Percentiles rank a stretch among this genome's conserved stretches.
Conservation (phyloP, 1,284 basidiomycete species). For the Cutaneotrichosporon dermatis region DNA sequence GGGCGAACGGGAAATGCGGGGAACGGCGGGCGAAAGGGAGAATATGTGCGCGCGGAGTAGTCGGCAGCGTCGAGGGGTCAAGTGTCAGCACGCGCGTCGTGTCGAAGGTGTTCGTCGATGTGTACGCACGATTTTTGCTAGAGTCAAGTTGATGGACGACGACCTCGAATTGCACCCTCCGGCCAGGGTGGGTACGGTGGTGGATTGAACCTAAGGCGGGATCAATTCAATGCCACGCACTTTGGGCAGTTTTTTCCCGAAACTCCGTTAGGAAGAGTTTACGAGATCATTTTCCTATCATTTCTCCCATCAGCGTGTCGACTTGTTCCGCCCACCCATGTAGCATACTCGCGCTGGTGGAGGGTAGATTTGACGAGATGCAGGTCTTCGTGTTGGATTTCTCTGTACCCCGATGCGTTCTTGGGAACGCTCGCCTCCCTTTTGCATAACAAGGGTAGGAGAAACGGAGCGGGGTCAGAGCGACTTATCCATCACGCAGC, state of each 20-base stretch:
- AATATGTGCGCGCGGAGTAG: not conserved
- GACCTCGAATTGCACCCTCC: not conserved
- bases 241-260: not conserved
- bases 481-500: constrained; percentile 1
- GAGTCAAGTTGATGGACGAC: constrained; percentile 1
- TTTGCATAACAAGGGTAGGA: constrained; percentile 10
- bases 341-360: too few relatives aligned
- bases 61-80: not conserved
- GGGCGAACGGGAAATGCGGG: constrained; percentile 1
- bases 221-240: not conserved
- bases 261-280: not conserved
- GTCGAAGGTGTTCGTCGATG: not conserved
- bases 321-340: too few relatives aligned
- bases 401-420: constrained; percentile 19
- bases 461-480: constrained; percentile 24
- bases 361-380: too few relatives aligned
- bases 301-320: not conserved
- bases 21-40: not conserved
- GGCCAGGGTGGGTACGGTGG: not conserved
- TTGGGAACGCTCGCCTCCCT: constrained; percentile 18
- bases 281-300: too few relatives aligned
- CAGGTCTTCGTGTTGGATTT: not conserved
- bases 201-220: not conserved
- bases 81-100: constrained; percentile 8
- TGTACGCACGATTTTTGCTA: constrained; percentile 17